Evolutionary conservation across 352 stramenopile genomes (phyloP), one percentile per base, ranked within the genome.

Genomic region (Phytophthora europaea): DNA sequence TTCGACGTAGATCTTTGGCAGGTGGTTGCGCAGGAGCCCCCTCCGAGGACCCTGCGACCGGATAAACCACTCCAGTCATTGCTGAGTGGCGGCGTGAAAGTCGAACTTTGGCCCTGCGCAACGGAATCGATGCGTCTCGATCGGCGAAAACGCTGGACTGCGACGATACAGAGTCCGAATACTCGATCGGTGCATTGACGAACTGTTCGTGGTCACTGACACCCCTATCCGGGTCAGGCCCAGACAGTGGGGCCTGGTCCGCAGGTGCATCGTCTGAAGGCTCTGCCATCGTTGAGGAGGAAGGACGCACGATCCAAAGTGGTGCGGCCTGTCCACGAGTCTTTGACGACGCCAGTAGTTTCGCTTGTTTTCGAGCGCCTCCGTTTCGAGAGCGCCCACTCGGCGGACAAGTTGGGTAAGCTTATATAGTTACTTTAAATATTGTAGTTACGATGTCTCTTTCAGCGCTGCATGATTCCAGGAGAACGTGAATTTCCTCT

Each of bases 1-100:
- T 59, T 59, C 52, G 52, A 18, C 52, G 52, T 16, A 59, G 18
- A 59, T 16, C 13, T 56, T 56, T 56, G 23, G 13, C 23, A 1
- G 50, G 13, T 12, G 23, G 50, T 22, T 16, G 50, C n/a, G 3
- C 50, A 26, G 23, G 6, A 9, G 10, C 50, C 12, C 9, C 50
- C 5, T 56, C 50, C 10, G 4, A 15, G 45, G 18, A 5, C 8
- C 16, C 45, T 8, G n/a, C n/a, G 45, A 7, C 20, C 45, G 45
- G 45, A n/a, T 52, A 26, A 26, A 26, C 45, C 2, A 9, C 45
- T 13, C 45, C 45, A n/a, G n/a, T 52, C 45, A 52, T 52, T 10
- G 45, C 13, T 52, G 45, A 52, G 20, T 52, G 45, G n/a, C 45
- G 45, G 7, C 45, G 45, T 13, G 18, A 52, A 26, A 52, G 26